phyloP scores from a whole-genome alignment of 805 yeast genomes.

The Wickerhamomyces queroliae region DNA sequence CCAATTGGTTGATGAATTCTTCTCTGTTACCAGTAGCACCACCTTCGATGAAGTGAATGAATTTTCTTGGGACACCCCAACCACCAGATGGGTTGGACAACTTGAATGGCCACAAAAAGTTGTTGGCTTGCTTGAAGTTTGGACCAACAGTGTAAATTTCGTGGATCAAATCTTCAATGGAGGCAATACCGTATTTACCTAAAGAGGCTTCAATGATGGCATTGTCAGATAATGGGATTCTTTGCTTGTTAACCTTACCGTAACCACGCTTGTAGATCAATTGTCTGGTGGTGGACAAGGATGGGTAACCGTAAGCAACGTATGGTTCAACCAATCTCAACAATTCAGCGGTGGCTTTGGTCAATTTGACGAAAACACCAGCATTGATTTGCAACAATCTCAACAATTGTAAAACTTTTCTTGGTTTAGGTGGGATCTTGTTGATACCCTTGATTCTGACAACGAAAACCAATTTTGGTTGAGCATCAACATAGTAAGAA shows the following conservation, averaged over 20 bases:
- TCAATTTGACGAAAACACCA: constrained; percentile 91
- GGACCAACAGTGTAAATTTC: constrained; percentile 96
- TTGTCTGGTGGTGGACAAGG: constrained; percentile 84
- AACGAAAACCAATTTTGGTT: constrained; percentile 90
- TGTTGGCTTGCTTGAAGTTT: constrained; percentile 97
- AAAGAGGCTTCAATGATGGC: constrained; percentile 79
- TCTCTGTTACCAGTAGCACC: constrained; percentile 99
- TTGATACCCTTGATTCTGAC: constrained; percentile 99
- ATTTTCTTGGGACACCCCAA: constrained; percentile 95
- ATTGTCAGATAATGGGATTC: constrained; percentile 87
- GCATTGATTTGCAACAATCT: constrained; percentile 92
- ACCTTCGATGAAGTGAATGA: constrained; percentile 96
- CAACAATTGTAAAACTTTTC: constrained; percentile 93
- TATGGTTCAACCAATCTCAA: constrained; percentile 93
- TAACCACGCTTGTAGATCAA: constrained; percentile 95
- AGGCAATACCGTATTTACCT: constrained; percentile 90
- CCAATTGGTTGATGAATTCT: constrained; percentile 89
- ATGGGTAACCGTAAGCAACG: constrained; percentile 97
- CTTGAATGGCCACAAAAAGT: constrained; percentile 98
- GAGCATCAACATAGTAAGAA: constrained; percentile 92
- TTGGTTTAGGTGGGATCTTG: constrained; percentile 99
- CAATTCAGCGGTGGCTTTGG: constrained; percentile 93
- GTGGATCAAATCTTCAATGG: constrained; percentile 92
- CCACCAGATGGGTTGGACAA: constrained; percentile 96
- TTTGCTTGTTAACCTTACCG: constrained; percentile 97